A percentile compares a stretch with the other conserved stretches of the same genome.
Conservation (phyloP, 1,284 basidiomycete genomes). For the Sporisorium reilianum region DNA sequence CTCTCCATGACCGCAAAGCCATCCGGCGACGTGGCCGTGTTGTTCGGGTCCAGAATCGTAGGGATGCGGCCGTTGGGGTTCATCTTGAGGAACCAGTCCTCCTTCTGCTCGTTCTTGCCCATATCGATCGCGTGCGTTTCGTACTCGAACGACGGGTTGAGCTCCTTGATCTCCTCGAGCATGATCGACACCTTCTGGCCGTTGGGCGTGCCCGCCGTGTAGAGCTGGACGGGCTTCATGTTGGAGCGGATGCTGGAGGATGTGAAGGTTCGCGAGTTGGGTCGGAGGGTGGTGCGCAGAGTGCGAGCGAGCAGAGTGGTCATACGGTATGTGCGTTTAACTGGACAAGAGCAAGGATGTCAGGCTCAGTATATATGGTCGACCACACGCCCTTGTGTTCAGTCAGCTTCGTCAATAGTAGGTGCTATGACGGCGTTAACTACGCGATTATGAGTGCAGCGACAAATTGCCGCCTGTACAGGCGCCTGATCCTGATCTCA, state of each 20-base stretch:
- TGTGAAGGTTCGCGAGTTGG: constrained; percentile 1
- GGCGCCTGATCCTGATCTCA: too few species aligned
- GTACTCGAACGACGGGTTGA: constrained; percentile 55
- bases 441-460: neutral
- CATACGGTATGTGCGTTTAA: constrained; percentile 81
- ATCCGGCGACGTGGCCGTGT: constrained; percentile 28
- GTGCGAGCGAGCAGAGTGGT: constrained; percentile 75
- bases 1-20: constrained; percentile 54
- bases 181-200: constrained; percentile 99
- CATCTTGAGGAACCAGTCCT: constrained; percentile 60
- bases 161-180: constrained; percentile 77
- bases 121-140: constrained; percentile 80
- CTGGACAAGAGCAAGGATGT: constrained; percentile 77
- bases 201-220: constrained; percentile 70
- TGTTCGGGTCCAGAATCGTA: constrained; percentile 54
- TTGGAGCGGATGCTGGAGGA: constrained; percentile 12
- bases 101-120: constrained; percentile 75
- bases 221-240: constrained; percentile 56
- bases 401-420: neutral
- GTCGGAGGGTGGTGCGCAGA: neutral
- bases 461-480: neutral
- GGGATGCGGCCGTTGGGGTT: constrained; percentile 67
- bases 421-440: constrained; percentile 1
- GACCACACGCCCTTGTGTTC: neutral
- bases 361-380: neutral